phyloP scores from a whole-genome alignment of 1,139 yeast species.

The Suhomyces panamericanus region DNA sequence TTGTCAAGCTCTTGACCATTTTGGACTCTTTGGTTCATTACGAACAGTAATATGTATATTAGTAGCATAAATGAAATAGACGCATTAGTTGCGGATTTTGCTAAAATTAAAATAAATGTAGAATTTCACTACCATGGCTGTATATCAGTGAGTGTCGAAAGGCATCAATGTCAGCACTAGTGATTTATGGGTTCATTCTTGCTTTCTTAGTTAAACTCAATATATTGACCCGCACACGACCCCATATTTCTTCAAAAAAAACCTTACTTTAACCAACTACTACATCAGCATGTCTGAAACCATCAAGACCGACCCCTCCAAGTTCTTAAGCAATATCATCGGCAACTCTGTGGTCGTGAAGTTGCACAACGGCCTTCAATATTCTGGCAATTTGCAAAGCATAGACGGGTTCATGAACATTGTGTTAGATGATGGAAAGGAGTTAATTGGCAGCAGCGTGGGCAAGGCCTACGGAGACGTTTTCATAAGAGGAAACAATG shows the following conservation, averaged over 20 bases:
- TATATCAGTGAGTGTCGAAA: too few relatives aligned
- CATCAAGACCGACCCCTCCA: constrained; percentile 60
- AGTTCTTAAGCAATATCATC: constrained; percentile 74
- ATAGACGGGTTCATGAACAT: constrained; percentile 98
- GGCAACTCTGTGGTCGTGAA: constrained; percentile 82
- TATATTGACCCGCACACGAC: constrained; percentile 2
- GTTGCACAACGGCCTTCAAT: constrained; percentile 83
- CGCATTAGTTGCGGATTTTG: not conserved
- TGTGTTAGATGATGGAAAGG: constrained; percentile 76
- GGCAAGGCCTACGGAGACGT: constrained; percentile 76
- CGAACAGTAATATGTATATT: constrained; percentile 6
- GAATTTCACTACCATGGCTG: too few relatives aligned
- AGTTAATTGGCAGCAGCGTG: constrained; percentile 56
- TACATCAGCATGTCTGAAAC: constrained; percentile 4
- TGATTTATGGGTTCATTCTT: not conserved
- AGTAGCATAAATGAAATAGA: not conserved
- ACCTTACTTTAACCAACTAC: not conserved
- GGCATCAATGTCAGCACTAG: too few relatives aligned
- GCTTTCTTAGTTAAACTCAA: not conserved
- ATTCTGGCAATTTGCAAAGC: constrained; percentile 72
- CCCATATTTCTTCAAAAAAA: not conserved
- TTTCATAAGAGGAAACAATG: constrained; percentile 92
- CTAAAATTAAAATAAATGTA: too few relatives aligned
- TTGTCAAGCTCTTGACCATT: constrained; percentile 58
- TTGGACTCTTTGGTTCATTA: constrained; percentile 52